Evolutionary conservation across 2,329 filamentous ascomycete species (phyloP).

Genomic region (Dactylellina sp.): DNA sequence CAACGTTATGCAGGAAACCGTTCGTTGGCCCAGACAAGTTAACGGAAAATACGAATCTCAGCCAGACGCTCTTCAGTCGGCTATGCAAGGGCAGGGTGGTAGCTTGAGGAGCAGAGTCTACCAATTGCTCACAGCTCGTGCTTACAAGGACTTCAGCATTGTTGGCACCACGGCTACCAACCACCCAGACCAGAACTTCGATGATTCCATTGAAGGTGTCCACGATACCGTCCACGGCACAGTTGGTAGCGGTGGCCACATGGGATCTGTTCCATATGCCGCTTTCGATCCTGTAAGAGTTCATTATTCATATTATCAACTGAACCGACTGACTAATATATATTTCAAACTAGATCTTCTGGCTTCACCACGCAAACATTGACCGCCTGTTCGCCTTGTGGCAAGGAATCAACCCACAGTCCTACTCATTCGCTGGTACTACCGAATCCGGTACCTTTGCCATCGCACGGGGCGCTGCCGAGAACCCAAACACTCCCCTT

Average conservation of each 20-base stretch:
- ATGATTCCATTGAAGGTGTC: conserved; percentile 28
- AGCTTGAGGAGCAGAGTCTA: conserved; percentile 70
- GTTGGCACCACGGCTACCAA: conserved; percentile 13
- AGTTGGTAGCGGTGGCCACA: conserved; percentile 32
- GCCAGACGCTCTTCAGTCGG: conserved; percentile 16
- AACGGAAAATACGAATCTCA: conserved; percentile 22
- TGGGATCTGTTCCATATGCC: conserved; percentile 75
- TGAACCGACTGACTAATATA: conserved; percentile 65
- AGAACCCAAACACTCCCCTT: conserved; percentile 57
- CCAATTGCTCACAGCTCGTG: conserved; percentile 71
- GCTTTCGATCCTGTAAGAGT: conserved; percentile 67
- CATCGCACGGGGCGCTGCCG: conserved; percentile 20
- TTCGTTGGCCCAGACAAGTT: conserved; percentile 13
- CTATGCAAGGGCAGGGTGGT: conserved; percentile 23
- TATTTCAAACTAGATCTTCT: conserved; percentile 72
- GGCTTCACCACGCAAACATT: conserved; percentile 74
- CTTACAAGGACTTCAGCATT: conserved; percentile 73
- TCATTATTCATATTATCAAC: background rate
- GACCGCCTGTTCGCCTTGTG: conserved; percentile 81
- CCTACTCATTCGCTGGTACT: conserved; percentile 7
- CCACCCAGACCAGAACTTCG: background rate
- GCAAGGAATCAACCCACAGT: conserved; percentile 67
- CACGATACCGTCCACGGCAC: conserved; percentile 32
- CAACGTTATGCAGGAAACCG: conserved; percentile 22
- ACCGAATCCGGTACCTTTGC: conserved; percentile 24